Base-by-base conservation (phyloP, 495 filamentous ascomycete genomes). In the Neurospora sp. region DNA sequence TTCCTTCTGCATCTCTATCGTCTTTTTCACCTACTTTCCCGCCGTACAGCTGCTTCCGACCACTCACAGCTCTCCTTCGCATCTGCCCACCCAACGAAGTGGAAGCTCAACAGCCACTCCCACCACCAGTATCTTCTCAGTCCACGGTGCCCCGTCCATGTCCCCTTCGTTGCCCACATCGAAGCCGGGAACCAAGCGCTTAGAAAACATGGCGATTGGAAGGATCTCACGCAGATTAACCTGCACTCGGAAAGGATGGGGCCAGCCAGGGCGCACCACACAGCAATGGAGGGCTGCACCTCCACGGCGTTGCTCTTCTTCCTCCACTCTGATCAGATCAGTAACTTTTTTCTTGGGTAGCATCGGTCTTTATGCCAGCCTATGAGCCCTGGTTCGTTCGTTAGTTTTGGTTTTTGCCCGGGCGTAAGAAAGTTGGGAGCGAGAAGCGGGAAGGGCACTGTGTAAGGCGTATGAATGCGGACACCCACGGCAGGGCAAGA, bases 31-130 rank as follows among this genome's bases (percentile, higher is more conserved):
- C 48, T 16, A 27, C 73, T 70, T 69, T 53, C 71, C 73, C 44
- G 31, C 68, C 77, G 69, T 71, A 53, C 73, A 70, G 35, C 42
- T 41, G 18, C 46, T n/a, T 66, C 74, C 53, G 73, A 35, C 76
- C 76, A 76, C 72, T 76, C 72, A 77, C 42, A 75, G 70, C 42
- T 12, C 42, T 68, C 70, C 70, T 59, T 41, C 27, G 8, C n/a
- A n/a, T 40, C 18, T 40, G 41, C 35, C 20, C 69, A 46, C 42
- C 70, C 70, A 53, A 44, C 44, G 6, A 18, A 40, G 44, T 31
- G 10, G 48, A 61, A 16, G 71, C 48, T 46, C 70, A 37, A 22
- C 70, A 22, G 35, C 22, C 72, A 41, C n/a, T 42, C 27, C 42
- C 42, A 31, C 14, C 40, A 38, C 18, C 42, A 44, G 48, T 42